These are phyloP conservation scores for Panicum miliaceum DNA, from an alignment of 176 grass and related monocot species.

Conservation along the genomic window DNA sequence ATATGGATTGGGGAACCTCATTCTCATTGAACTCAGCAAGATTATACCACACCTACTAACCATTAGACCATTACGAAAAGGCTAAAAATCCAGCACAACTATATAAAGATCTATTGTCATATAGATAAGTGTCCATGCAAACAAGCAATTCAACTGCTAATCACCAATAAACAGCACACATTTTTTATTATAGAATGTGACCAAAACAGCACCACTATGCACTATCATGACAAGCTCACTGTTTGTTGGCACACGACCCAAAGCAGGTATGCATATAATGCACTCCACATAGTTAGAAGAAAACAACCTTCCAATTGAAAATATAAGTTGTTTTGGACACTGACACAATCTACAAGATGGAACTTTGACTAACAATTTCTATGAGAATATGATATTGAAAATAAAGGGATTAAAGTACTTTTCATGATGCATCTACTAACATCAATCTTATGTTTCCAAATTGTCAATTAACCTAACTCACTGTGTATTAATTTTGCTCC, in stretches of 20 bases:
- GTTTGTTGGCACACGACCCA: neutral
- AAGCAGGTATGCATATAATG: neutral
- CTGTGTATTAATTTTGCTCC: neutral
- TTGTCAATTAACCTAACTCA: neutral
- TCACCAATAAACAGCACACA: neutral
- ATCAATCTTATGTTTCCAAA: neutral
- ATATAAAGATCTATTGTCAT: constrained; percentile 8
- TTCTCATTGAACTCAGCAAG: neutral
- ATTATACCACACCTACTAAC: neutral
- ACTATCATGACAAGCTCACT: neutral
- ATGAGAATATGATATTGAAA: neutral
- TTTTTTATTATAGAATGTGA: neutral
- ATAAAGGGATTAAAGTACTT: neutral
- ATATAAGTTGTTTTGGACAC: neutral
- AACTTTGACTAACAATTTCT: neutral
- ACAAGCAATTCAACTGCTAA: neutral
- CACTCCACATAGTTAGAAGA: neutral
- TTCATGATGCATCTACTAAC: neutral
- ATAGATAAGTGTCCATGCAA: neutral
- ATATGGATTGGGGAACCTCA: neutral
- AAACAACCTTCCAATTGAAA: neutral
- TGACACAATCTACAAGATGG: neutral
- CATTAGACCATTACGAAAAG: neutral
- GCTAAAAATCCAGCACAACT: neutral
- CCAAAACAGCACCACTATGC: neutral